phyloP scores from a whole-genome alignment of 352 stramenopile species.

The Pelagophyceae sp. region DNA sequence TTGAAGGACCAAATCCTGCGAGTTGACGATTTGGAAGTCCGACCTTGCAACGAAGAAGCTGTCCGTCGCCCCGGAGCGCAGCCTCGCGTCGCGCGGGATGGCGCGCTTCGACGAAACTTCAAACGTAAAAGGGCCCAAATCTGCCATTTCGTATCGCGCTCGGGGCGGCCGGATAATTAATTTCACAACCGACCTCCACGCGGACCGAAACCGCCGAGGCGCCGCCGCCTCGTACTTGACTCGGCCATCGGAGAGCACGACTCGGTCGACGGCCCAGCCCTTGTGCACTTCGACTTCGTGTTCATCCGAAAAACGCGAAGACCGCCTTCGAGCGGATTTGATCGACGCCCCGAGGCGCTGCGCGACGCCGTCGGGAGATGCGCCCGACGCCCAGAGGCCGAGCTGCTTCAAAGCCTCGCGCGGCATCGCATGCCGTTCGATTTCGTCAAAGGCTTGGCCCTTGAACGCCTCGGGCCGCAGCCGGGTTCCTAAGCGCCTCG shows the following conservation, averaged over 20 bases:
- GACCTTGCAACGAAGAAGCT: neutral
- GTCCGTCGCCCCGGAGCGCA: neutral
- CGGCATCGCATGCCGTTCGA: no score
- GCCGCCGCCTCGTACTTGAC: neutral
- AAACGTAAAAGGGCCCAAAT: neutral
- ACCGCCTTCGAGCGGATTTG: neutral
- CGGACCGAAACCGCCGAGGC: neutral
- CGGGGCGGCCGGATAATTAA: conserved; percentile 10
- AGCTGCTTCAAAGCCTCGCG: no score
- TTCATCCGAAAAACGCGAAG: conserved; percentile 3
- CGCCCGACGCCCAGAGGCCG: no score
- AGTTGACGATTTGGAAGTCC: neutral
- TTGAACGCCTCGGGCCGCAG: no score
- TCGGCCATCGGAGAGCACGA: neutral
- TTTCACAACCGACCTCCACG: neutral
- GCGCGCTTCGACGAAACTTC: neutral
- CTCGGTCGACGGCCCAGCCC: conserved; percentile 1
- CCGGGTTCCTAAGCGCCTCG: neutral
- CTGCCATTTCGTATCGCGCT: neutral
- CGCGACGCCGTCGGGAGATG: no score
- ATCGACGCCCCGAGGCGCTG: no score
- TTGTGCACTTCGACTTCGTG: neutral
- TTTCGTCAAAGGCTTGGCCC: no score
- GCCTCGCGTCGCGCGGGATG: neutral
- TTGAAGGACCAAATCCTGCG: neutral